Evolutionary conservation across 2,329 filamentous ascomycete genomes (phyloP).

Genomic region (Magnaporthiopsis incrustans): DNA sequence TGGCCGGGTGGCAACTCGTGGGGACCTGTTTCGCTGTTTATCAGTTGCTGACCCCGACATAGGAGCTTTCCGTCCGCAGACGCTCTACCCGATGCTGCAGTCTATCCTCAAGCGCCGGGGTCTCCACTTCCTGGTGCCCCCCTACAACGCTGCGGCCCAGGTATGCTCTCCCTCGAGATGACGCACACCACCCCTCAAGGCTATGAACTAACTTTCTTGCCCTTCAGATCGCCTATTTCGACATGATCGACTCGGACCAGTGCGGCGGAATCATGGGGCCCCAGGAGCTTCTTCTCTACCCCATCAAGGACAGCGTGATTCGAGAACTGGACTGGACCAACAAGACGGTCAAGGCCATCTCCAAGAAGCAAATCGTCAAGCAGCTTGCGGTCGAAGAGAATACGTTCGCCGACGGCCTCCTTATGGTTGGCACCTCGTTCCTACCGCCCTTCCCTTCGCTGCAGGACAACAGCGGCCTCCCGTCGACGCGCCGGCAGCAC

Average conservation of each 20-base stretch:
- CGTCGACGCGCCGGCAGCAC: constrained; percentile 46
- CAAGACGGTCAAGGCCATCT: constrained; percentile 52
- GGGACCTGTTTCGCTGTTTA: not conserved
- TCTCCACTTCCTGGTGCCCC: constrained; percentile 73
- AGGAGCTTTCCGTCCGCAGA: constrained; percentile 65
- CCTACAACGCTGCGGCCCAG: constrained; percentile 82
- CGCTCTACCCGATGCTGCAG: constrained; percentile 71
- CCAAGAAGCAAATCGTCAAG: constrained; percentile 63
- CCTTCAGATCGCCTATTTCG: constrained; percentile 68
- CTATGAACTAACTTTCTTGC: constrained; percentile 9
- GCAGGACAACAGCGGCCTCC: constrained; percentile 41
- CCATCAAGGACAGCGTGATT: constrained; percentile 69
- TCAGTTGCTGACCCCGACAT: constrained; percentile 14
- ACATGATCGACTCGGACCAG: constrained; percentile 57
- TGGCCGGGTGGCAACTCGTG: constrained; percentile 7
- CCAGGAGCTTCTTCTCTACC: constrained; percentile 78
- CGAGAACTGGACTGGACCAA: constrained; percentile 59
- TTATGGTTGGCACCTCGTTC: constrained; percentile 78
- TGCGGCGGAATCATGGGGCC: constrained; percentile 75
- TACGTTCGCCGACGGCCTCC: constrained; percentile 73
- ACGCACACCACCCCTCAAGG: not conserved
- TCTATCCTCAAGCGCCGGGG: constrained; percentile 59
- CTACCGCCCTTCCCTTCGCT: constrained; percentile 73
- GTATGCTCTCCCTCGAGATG: constrained; percentile 35
- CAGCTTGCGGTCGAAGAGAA: constrained; percentile 58